Base-by-base conservation (phyloP, 2,329 filamentous ascomycete species). In the Cercospora canescens region DNA sequence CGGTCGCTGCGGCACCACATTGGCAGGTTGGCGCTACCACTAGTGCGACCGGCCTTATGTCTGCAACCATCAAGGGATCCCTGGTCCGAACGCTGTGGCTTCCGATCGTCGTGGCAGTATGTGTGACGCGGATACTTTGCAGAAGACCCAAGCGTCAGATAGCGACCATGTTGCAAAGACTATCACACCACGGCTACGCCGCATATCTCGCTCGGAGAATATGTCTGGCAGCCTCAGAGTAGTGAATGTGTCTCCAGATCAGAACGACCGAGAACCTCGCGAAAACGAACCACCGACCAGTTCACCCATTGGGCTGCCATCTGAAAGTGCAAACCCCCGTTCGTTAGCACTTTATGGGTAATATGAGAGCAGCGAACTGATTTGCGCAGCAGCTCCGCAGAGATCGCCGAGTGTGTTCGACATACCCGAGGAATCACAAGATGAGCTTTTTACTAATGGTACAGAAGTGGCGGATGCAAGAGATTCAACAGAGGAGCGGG, bases 371-470 rank as follows among this genome's bases (percentile, higher is more conserved):
- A 57, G 60, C 50, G 59, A 39, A 14, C 52, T 63, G 50, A 66
- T 72, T 66, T 73, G 71, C 6, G 66, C 61, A 6, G 32, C 48
- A 52, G 65, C 70, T 54, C 70, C 72, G 3, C 68, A 67, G 26
- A 67, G 60, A 14, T 28, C 70, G 18, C 67, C 72, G 56, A 75
- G 73, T 63, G 68, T 77, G 6, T 76, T 76, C 62, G 71, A 75
- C 55, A 60, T 66, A 21, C 54, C 59, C 35, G 65, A 69, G 30
- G 65, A 70, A 41, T 65, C 68, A 37, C 59, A 45, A 34, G 67
- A 69, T 21, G 65, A 72, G 28, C 34, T 21, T 24, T 65, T 69
- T 55, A 75, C 73, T 11, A 69, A 73, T 35, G 65, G 72, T n/a
- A 75, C 74, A 16, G 60, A 60, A 66, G 60, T 54, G 24, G 41